Conservation (phyloP, 352 stramenopile genomes). For the Pythium oligandrum region DNA sequence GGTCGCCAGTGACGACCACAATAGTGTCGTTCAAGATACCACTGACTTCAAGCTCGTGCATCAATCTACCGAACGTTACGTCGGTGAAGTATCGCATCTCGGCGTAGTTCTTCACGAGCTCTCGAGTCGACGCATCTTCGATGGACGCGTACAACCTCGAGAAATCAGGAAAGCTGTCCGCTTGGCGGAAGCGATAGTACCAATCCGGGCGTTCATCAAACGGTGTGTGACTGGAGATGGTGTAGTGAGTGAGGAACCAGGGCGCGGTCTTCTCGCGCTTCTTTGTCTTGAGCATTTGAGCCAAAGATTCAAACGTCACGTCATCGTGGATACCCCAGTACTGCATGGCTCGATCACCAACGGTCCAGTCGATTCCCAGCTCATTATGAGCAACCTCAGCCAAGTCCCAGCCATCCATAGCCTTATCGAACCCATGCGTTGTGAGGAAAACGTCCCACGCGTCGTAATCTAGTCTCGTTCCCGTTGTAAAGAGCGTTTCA, state of each 20-base stretch:
- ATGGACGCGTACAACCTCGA: conserved; percentile 30
- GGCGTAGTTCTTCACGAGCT: conserved; percentile 50
- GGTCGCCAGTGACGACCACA: conserved; percentile 56
- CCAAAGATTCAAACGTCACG: conserved; percentile 52
- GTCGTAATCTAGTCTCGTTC: conserved; percentile 50
- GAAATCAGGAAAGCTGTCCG: conserved; percentile 31
- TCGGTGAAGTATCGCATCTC: conserved; percentile 69
- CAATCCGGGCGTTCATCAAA: conserved; percentile 59
- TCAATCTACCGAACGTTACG: conserved; percentile 49
- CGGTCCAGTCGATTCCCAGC: conserved; percentile 39
- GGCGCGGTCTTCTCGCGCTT: conserved; percentile 24
- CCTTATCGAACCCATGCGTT: conserved; percentile 50
- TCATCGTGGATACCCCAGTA: conserved; percentile 75
- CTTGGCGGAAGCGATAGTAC: conserved; percentile 39
- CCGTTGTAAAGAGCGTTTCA: conserved; percentile 57
- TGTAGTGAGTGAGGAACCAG: conserved; percentile 66
- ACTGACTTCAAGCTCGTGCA: conserved; percentile 43
- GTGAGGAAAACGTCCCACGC: conserved; percentile 57
- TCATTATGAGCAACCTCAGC: conserved; percentile 42
- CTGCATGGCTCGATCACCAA: conserved; percentile 49
- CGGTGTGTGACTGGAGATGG: conserved; percentile 66
- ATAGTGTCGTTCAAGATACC: conserved; percentile 66
- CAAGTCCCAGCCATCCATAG: conserved; percentile 33
- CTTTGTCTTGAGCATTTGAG: conserved; percentile 37
- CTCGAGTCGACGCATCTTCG: conserved; percentile 27